These are phyloP conservation scores for Coriolopsis trogii DNA, from an alignment of 1,284 basidiomycete genomes.

Conservation along the genomic window DNA sequence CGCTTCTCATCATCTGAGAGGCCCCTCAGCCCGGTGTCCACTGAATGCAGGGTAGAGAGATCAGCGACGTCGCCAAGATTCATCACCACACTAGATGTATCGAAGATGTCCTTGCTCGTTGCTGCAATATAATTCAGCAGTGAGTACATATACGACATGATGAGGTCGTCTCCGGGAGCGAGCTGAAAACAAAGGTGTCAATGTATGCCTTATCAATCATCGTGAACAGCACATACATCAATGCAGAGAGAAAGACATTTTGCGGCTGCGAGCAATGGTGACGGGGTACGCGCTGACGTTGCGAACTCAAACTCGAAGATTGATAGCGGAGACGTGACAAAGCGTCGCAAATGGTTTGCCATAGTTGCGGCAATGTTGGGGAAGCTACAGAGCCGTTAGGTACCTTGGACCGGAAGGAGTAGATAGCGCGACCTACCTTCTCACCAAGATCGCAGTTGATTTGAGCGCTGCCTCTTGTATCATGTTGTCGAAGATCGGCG, in stretches of 20 bases:
- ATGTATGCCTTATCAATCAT: background rate
- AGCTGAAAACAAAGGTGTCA: constrained; percentile 48
- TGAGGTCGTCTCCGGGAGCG: constrained; percentile 86
- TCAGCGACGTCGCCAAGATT: constrained; percentile 40
- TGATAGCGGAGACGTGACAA: constrained; percentile 86
- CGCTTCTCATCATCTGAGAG: constrained; percentile 85
- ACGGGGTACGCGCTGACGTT: constrained; percentile 71
- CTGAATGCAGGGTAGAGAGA: constrained; percentile 51
- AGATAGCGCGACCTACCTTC: constrained; percentile 59
- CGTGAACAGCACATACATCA: constrained; percentile 51
- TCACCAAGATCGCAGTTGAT: constrained; percentile 78
- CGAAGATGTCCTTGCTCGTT: constrained; percentile 75
- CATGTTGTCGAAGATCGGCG: constrained; percentile 79
- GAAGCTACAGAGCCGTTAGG: constrained; percentile 54
- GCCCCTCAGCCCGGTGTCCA: constrained; percentile 62
- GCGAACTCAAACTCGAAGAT: constrained; percentile 88
- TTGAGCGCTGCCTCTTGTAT: constrained; percentile 88
- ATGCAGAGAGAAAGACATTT: constrained; percentile 91
- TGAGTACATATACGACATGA: constrained; percentile 96
- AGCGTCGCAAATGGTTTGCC: constrained; percentile 83
- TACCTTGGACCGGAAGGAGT: background rate
- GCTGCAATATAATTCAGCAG: constrained; percentile 89
- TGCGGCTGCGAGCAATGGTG: constrained; percentile 83
- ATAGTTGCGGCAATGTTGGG: constrained; percentile 78
- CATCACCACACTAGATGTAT: constrained; percentile 45